Evolutionary conservation across 2,329 filamentous ascomycete genomes (phyloP).

Genomic region (Penicillium paneum): DNA sequence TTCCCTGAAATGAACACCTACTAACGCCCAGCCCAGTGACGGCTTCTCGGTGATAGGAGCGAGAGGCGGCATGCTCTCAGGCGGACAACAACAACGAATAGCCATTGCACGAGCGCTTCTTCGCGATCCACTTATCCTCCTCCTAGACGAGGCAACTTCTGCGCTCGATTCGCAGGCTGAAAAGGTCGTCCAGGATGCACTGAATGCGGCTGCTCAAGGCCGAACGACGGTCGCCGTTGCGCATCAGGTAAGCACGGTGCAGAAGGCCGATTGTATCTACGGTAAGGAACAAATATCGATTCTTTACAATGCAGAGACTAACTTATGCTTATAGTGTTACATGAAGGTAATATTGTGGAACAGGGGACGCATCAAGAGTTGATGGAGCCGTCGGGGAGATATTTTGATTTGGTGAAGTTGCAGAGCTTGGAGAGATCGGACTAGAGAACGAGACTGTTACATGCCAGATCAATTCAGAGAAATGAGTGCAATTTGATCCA

Average conservation of each 20-base stretch:
- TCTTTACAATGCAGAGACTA: not conserved
- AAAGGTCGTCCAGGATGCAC: not conserved
- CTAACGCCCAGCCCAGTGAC: constrained; percentile 77
- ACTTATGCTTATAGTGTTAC: constrained; percentile 59
- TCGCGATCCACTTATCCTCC: constrained; percentile 78
- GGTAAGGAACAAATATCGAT: not conserved
- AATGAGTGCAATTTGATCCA: too few relatives aligned
- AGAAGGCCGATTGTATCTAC: not conserved
- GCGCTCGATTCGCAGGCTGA: not conserved
- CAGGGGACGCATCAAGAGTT: not conserved
- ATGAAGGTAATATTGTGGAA: not conserved
- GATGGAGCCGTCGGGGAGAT: not conserved
- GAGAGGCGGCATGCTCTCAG: constrained; percentile 80
- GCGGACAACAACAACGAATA: constrained; percentile 91
- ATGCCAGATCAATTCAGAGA: too few relatives aligned
- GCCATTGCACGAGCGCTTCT: constrained; percentile 88
- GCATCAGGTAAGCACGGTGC: constrained; percentile 64
- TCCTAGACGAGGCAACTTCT: constrained; percentile 74
- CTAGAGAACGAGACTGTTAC: too few relatives aligned
- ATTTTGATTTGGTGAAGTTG: not conserved
- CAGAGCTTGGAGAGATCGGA: not conserved
- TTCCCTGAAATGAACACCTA: constrained; percentile 62
- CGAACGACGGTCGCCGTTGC: constrained; percentile 60
- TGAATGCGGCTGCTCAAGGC: not conserved
- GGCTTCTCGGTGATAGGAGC: constrained; percentile 80